phyloP scores from a whole-genome alignment of 73 alveolate genomes.

The Paramecium bursaria region DNA sequence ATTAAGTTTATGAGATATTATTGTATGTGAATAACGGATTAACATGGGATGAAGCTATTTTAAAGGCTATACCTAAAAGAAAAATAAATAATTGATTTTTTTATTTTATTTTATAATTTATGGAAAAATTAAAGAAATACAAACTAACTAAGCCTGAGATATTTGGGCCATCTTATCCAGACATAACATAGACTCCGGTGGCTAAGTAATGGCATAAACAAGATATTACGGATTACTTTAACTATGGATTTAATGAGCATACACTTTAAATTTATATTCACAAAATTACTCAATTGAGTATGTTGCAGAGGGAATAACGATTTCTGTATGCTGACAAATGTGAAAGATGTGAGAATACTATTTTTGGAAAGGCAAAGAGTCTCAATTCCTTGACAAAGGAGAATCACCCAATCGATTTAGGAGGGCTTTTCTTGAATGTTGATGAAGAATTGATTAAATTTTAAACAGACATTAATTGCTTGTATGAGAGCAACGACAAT shows the following conservation, averaged over 20 bases:
- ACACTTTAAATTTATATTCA: constrained; percentile 48
- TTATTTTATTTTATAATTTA: too few species aligned
- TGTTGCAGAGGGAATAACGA: constrained; percentile 14
- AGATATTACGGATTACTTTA: constrained; percentile 24
- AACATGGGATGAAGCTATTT: constrained; percentile 54
- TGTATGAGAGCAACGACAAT: constrained; percentile 39
- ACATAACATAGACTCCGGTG: constrained; percentile 14
- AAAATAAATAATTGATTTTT: too few species aligned
- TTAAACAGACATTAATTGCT: constrained; percentile 42
- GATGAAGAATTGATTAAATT: constrained; percentile 36
- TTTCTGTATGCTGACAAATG: constrained; percentile 22
- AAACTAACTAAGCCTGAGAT: constrained; percentile 47
- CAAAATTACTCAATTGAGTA: constrained; percentile 34
- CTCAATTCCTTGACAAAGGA: background rate
- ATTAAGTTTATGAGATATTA: constrained; percentile 64
- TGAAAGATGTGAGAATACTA: background rate
- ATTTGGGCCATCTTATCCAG: background rate
- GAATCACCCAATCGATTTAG: constrained; percentile 48
- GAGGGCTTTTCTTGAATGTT: constrained; percentile 50
- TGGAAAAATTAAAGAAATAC: constrained; percentile 12
- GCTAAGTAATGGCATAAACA: constrained; percentile 42
- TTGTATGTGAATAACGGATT: constrained; percentile 47
- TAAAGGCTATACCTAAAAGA: constrained; percentile 54
- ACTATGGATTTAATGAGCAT: constrained; percentile 62
- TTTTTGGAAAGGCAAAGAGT: constrained; percentile 5